Conservation (phyloP, 345 rosid species). For the Arabis hirsuta region DNA sequence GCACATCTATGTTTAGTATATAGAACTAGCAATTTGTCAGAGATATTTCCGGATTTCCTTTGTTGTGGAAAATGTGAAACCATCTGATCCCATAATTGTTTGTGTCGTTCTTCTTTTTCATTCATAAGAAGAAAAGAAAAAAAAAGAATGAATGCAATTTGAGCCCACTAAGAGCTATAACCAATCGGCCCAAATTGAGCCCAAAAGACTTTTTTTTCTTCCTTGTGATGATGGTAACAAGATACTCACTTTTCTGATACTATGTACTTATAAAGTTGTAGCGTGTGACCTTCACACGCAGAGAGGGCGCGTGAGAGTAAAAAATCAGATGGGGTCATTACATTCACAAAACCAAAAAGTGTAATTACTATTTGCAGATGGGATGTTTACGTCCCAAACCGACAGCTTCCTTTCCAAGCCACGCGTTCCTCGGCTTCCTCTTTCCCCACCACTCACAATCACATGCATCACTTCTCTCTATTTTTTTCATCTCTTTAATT, state of each 20-base stretch:
- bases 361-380: neutral
- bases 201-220: too few species aligned
- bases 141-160: too few species aligned
- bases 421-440: slow-evolving; percentile 32
- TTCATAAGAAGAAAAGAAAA: too few species aligned
- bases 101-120: too few species aligned
- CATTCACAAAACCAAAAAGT: slow-evolving; percentile 19
- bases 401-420: slow-evolving; percentile 30
- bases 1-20: too few species aligned
- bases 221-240: neutral
- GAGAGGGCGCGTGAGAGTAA: neutral
- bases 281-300: slow-evolving; percentile 11
- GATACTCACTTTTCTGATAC: neutral
- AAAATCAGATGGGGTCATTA: neutral
- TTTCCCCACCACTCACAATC: neutral
- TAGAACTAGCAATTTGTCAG: too few species aligned
- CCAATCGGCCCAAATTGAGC: too few species aligned
- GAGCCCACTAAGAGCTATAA: too few species aligned
- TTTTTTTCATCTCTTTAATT: slow-evolving; percentile 13
- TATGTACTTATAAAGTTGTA: too few species aligned
- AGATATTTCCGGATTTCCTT: too few species aligned
- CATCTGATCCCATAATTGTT: too few species aligned
- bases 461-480: neutral
- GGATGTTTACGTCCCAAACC: slow-evolving; percentile 38
- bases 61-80: too few species aligned